These are phyloP conservation scores for Suillus weaverae DNA, from an alignment of 768 basidiomycete species.

Conservation along the genomic window DNA sequence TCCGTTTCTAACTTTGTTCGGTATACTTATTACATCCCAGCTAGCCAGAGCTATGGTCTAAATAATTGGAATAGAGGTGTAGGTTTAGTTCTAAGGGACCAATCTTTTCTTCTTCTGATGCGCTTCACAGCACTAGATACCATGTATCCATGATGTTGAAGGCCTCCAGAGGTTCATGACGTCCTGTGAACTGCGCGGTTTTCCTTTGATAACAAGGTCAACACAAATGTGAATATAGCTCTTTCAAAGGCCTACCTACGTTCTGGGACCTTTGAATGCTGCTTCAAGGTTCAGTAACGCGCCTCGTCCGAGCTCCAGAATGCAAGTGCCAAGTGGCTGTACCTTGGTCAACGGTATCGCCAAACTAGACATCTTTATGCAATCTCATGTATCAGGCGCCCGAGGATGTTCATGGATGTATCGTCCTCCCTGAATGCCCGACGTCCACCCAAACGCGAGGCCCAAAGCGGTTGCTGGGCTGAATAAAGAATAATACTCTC, in stretches of 20 bases:
- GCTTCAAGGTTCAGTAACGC: neutral
- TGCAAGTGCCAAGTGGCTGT: neutral
- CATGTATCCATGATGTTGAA: too few species aligned
- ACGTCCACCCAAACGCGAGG: slow-evolving; percentile 1
- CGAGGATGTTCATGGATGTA: neutral
- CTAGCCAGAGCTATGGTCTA: neutral
- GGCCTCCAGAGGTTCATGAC: neutral
- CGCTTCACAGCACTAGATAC: neutral
- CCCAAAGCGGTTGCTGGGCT: slow-evolving; percentile 1
- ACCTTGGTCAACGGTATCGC: neutral
- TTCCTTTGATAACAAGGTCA: neutral
- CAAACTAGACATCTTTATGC: neutral
- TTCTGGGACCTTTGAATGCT: neutral
- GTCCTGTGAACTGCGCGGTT: neutral
- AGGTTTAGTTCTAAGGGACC: neutral
- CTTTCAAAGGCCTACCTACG: neutral
- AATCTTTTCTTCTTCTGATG: neutral
- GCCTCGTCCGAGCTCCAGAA: neutral
- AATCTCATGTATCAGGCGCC: neutral
- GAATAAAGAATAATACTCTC: slow-evolving; percentile 2
- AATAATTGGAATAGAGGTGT: neutral
- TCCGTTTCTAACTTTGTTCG: neutral
- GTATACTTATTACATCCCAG: neutral
- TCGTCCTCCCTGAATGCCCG: neutral
- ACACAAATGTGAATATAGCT: neutral